A percentile compares a stretch with the other conserved stretches of the same genome.
phyloP scores from a whole-genome alignment of 176 grass and related monocot genomes.

The Tillandsia fasciculata region DNA sequence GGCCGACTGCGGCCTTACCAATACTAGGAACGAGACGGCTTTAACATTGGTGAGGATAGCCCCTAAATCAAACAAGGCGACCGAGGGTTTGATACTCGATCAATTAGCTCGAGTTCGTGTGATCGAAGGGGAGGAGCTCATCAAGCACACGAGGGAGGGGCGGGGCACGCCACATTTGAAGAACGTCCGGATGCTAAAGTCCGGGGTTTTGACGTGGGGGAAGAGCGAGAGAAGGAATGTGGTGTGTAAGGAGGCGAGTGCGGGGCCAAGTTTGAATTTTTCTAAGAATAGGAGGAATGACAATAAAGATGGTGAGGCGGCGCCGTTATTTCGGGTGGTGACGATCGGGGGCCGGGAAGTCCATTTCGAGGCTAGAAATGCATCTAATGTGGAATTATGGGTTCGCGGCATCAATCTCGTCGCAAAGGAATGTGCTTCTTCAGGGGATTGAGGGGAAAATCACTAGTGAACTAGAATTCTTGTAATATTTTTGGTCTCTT shows the following conservation, averaged over 20 bases:
- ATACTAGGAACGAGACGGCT: conserved; percentile 37
- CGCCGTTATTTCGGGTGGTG: conserved; percentile 36
- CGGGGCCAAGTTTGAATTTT: conserved; percentile 33
- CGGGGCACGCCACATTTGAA: conserved; percentile 35
- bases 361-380: conserved; percentile 35
- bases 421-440: conserved; percentile 17
- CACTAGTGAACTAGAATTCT: not conserved
- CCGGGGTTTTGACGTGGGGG: conserved; percentile 45
- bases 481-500: not conserved
- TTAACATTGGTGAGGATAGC: conserved; percentile 32
- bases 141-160: conserved; percentile 42
- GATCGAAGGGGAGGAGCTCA: conserved; percentile 37
- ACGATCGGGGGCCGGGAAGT: conserved; percentile 40
- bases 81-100: conserved; percentile 37
- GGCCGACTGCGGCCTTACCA: conserved; percentile 34
- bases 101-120: conserved; percentile 31
- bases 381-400: conserved; percentile 37
- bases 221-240: conserved; percentile 40
- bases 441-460: not conserved
- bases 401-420: conserved; percentile 55
- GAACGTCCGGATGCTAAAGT: conserved; percentile 37
- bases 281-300: conserved; percentile 26
- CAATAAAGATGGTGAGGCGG: conserved; percentile 11
- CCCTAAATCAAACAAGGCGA: conserved; percentile 32
- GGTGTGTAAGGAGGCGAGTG: conserved; percentile 38